These are phyloP conservation scores for Wallacemonas collosoma DNA, from an alignment of 208 protist genomes.

Conservation along the genomic window DNA sequence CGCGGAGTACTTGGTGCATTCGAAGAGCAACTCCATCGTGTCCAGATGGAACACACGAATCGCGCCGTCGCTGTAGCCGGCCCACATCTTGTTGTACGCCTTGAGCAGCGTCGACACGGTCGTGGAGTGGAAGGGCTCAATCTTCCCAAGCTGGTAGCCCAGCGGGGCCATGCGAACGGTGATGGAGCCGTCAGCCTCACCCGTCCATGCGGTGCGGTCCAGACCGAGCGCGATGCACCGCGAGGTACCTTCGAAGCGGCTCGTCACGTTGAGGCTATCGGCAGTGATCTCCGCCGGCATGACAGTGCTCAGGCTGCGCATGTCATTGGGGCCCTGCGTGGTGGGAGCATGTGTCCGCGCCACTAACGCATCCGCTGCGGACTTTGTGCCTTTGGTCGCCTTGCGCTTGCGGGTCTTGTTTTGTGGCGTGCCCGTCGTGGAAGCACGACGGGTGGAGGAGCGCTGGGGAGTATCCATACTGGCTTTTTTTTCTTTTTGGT, in stretches of 20 bases:
- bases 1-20: conserved; percentile 63
- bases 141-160: conserved; percentile 39
- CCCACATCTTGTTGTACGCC: conserved; percentile 50
- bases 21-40: conserved; percentile 23
- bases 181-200: conserved; percentile 60
- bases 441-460: conserved; percentile 10
- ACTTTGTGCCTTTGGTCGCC: conserved; percentile 3
- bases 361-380: conserved; percentile 8
- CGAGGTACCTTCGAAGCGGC: conserved; percentile 41
- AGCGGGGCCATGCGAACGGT: conserved; percentile 41
- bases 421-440: conserved; percentile 1
- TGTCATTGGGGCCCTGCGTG: not conserved
- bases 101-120: conserved; percentile 31
- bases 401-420: conserved; percentile 18
- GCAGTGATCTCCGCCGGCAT: conserved; percentile 18
- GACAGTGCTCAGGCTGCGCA: conserved; percentile 17
- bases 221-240: conserved; percentile 56
- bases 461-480: conserved; percentile 16
- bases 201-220: conserved; percentile 63
- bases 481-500: conserved; percentile 11
- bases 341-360: not conserved
- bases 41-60: conserved; percentile 49
- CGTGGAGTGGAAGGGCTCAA: conserved; percentile 24
- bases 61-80: conserved; percentile 61
- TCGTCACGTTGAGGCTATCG: conserved; percentile 39